These are phyloP conservation scores for Sporothrix globosa DNA, from an alignment of 2,329 filamentous ascomycete genomes.

Conservation along the genomic window DNA sequence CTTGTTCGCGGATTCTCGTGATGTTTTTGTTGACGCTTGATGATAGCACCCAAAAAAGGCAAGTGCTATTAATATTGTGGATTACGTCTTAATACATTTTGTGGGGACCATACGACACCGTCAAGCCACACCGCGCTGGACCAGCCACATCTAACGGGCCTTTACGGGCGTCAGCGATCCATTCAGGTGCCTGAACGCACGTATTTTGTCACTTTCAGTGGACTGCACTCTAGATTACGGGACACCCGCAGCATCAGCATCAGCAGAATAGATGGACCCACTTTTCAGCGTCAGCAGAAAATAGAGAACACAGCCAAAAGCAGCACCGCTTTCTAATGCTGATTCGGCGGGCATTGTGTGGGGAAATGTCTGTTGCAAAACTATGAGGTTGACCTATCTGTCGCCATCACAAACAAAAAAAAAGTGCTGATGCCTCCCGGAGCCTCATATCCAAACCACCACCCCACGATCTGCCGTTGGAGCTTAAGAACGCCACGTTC, in stretches of 20 bases:
- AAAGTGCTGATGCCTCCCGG: neutral
- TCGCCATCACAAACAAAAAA: neutral
- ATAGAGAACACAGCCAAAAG: too few species aligned
- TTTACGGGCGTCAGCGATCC: too few species aligned
- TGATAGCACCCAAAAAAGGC: neutral
- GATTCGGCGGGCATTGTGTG: neutral
- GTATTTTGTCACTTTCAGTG: too few species aligned
- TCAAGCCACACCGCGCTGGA: too few species aligned
- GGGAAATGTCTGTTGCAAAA: neutral
- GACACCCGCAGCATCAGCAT: neutral
- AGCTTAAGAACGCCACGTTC: neutral
- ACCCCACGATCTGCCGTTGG: neutral
- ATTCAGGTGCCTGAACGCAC: too few species aligned
- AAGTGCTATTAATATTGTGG: neutral
- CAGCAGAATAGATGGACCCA: neutral
- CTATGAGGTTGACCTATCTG: neutral
- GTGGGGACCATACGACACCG: too few species aligned
- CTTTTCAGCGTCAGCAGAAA: neutral
- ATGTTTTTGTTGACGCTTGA: neutral
- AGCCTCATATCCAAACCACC: neutral
- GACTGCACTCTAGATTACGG: too few species aligned
- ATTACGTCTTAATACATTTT: neutral
- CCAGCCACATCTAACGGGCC: too few species aligned
- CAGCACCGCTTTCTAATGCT: neutral
- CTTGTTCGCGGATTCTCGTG: neutral